These are phyloP conservation scores for Pelargonium australe DNA, from an alignment of 441 rosid genomes.

Conservation along the genomic window DNA sequence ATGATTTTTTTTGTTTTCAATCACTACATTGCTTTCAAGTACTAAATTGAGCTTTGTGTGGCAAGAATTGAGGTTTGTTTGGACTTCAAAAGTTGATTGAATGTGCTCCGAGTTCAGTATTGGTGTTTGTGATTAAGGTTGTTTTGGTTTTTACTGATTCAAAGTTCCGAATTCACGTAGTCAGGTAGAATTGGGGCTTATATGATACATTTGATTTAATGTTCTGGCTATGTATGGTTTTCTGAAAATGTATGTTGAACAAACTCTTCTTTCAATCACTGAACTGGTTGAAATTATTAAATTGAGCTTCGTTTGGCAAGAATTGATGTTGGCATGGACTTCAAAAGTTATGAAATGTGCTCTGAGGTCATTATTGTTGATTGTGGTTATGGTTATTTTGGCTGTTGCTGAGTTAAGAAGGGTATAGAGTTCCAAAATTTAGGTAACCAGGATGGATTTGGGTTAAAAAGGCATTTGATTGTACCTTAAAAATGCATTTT, in stretches of 20 bases:
- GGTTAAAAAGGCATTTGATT: neutral
- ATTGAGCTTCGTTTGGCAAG: too few species aligned
- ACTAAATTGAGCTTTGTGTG: constrained; percentile 3
- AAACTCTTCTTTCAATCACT: too few species aligned
- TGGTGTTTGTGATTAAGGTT: too few species aligned
- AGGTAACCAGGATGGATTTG: neutral
- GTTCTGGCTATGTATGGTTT: neutral
- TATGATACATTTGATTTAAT: neutral
- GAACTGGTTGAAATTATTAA: too few species aligned
- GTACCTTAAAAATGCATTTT: neutral
- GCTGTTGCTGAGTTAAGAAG: neutral
- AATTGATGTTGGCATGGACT: too few species aligned
- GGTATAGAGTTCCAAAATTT: neutral
- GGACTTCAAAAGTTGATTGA: neutral
- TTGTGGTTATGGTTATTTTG: neutral
- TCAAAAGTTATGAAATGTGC: too few species aligned
- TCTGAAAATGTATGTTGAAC: neutral
- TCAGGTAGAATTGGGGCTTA: neutral
- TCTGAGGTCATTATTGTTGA: too few species aligned
- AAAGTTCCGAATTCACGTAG: too few species aligned
- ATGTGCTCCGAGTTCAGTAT: neutral
- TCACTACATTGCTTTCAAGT: neutral
- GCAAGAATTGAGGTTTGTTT: neutral
- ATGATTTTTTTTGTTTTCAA: neutral
- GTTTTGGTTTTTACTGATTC: neutral